phyloP scores from a whole-genome alignment of 495 filamentous ascomycete species.

The Monascus purpureus region DNA sequence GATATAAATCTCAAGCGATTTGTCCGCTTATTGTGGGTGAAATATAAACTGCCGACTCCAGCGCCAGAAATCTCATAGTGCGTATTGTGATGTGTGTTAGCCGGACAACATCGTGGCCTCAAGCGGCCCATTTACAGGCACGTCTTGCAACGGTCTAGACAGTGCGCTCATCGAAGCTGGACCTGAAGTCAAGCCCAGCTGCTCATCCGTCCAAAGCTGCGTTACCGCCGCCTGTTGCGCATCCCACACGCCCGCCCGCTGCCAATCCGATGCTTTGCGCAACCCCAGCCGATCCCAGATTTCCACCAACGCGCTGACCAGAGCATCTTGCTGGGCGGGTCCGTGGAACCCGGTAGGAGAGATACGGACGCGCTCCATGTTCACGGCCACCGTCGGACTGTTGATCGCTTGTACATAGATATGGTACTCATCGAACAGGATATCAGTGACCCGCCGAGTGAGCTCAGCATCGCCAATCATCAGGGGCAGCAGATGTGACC shows the following conservation, averaged over 20 bases:
- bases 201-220: slow-evolving; percentile 75
- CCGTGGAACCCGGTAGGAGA: slow-evolving; percentile 91
- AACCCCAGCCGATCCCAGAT: slow-evolving; percentile 82
- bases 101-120: too few species aligned
- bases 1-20: too few species aligned
- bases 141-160: too few species aligned
- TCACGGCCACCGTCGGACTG: slow-evolving; percentile 93
- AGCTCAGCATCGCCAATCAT: slow-evolving; percentile 88
- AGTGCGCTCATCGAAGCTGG: too few species aligned
- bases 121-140: too few species aligned
- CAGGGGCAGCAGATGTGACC: slow-evolving; percentile 87
- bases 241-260: slow-evolving; percentile 90
- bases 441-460: slow-evolving; percentile 77
- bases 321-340: slow-evolving; percentile 64
- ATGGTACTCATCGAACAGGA: slow-evolving; percentile 69
- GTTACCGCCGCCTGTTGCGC: slow-evolving; percentile 50
- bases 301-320: slow-evolving; percentile 66
- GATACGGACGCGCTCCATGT: slow-evolving; percentile 87
- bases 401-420: slow-evolving; percentile 99
- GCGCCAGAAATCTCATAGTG: too few species aligned
- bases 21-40: too few species aligned
- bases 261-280: slow-evolving; percentile 74
- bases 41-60: too few species aligned
- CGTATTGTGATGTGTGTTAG: too few species aligned
- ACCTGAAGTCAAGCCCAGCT: slow-evolving; percentile 73